A percentile compares a stretch with the other conserved stretches of the same genome.
Evolutionary conservation across 2,329 filamentous ascomycete species (phyloP).

Genomic region (Torrubiellomyces zombiae): DNA sequence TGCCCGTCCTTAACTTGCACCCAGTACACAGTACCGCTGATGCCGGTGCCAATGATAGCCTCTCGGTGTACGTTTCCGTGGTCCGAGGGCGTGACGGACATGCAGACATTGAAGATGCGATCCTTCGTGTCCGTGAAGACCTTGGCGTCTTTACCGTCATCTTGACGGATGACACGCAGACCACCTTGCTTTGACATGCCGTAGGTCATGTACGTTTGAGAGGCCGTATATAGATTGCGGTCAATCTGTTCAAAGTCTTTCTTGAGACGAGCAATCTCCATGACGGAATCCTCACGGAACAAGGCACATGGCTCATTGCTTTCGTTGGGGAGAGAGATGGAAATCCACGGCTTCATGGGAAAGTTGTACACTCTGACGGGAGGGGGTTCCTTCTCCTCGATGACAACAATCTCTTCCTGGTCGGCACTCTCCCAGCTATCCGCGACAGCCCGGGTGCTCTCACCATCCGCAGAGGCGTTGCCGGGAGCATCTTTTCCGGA

Average conservation of each 20-base stretch:
- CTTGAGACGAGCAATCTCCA: slow-evolving; percentile 87
- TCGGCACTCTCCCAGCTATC: slow-evolving; percentile 88
- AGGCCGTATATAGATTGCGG: slow-evolving; percentile 78
- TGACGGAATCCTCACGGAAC: slow-evolving; percentile 65
- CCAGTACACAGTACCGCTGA: slow-evolving; percentile 97
- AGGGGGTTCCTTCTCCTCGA: slow-evolving; percentile 48
- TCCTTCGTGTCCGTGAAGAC: slow-evolving; percentile 85
- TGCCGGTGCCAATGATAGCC: slow-evolving; percentile 77
- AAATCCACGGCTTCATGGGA: slow-evolving; percentile 90
- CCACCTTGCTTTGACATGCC: slow-evolving; percentile 87
- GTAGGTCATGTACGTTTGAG: slow-evolving; percentile 83
- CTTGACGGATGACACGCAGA: slow-evolving; percentile 82
- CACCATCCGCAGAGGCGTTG: slow-evolving; percentile 30
- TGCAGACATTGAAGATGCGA: slow-evolving; percentile 83
- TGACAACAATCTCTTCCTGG: slow-evolving; percentile 46
- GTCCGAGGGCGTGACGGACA: slow-evolving; percentile 52
- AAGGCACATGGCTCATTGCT: slow-evolving; percentile 38
- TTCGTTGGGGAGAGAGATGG: slow-evolving; percentile 55
- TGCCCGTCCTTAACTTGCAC: slow-evolving; percentile 60
- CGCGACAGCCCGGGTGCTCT: slow-evolving; percentile 45
- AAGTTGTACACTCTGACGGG: slow-evolving; percentile 82
- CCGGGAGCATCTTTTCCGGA: slow-evolving; percentile 32
- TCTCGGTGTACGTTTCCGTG: slow-evolving; percentile 47
- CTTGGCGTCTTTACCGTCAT: slow-evolving; percentile 80
- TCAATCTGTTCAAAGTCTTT: slow-evolving; percentile 98